Evolutionary conservation across 2,329 filamentous ascomycete species (phyloP).

Genomic region (Dryadomyces quercus-mongolicae): DNA sequence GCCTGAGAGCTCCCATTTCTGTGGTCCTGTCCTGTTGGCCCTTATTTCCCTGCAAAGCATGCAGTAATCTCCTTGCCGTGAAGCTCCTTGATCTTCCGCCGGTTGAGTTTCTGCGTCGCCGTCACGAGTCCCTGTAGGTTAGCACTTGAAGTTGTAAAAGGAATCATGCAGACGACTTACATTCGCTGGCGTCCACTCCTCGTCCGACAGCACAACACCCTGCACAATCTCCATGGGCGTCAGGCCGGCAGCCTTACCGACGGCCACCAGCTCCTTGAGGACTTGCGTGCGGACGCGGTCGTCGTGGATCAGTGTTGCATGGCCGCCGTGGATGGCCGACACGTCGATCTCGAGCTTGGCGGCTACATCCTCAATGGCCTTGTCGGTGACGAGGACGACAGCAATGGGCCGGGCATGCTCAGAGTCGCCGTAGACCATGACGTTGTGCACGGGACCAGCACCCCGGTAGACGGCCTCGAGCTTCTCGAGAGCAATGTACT

Average conservation of each 20-base stretch:
- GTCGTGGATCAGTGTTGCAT: conserved; percentile 46
- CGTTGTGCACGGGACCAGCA: conserved; percentile 65
- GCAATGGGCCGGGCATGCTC: conserved; percentile 70
- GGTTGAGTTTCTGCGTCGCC: conserved; percentile 50
- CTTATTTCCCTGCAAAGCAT: conserved; percentile 15
- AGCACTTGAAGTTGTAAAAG: not conserved
- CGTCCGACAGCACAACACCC: conserved; percentile 66
- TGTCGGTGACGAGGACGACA: conserved; percentile 60
- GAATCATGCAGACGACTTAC: conserved; percentile 41
- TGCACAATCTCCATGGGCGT: conserved; percentile 61
- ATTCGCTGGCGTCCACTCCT: conserved; percentile 78
- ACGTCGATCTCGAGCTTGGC: conserved; percentile 42
- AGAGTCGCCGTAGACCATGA: conserved; percentile 74
- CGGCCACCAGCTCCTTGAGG: conserved; percentile 54
- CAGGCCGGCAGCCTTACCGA: conserved; percentile 55
- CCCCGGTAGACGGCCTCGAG: conserved; percentile 85
- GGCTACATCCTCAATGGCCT: conserved; percentile 48
- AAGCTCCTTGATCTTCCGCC: conserved; percentile 34
- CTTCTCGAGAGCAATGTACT: conserved; percentile 96
- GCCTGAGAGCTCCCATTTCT: not conserved
- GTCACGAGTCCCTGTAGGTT: conserved; percentile 41
- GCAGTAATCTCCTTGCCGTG: conserved; percentile 40
- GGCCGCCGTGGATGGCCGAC: conserved; percentile 5
- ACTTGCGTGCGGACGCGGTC: conserved; percentile 49
- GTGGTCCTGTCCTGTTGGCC: not conserved